Base-by-base conservation (phyloP, 441 rosid genomes). In the Kokia cookei region DNA sequence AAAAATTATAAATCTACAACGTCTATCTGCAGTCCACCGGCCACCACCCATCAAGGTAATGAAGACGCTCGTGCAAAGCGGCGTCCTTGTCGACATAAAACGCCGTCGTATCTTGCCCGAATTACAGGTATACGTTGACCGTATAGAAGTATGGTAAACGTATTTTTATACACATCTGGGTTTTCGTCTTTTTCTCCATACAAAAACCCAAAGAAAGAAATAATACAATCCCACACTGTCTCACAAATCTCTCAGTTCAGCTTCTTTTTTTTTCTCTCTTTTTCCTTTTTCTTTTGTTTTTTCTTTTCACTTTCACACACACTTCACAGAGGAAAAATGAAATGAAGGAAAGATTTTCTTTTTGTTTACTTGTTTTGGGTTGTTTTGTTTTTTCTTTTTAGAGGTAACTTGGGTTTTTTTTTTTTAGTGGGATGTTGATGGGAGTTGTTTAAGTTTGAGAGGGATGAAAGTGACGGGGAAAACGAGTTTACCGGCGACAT, bases 401-500 rank as follows among this genome's bases (percentile, higher is more conserved):
- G 14, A 40, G 29, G 27, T 12, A 40, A 59, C 6, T 58, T 29
- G 24, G 9, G 12, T 15, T 69, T 51, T 14, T 7, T 32, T 29
- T 19, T 37, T 10, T 2, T 22, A 35, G 45, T 45, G 68, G 75
- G 29, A 67, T 55, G 53, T 40, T 51, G 37, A 73, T 73, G 63
- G 76, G 5, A 51, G 53, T 64, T 11, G 60, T 55, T 64, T 54
- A 65, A 61, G 61, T 67, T 67, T 26, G 71, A 51, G 88, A 89
- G 93, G 83, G 84, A 88, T 80, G 76, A 64, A 73, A 70, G 86
- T 64, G 73, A 86, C 89, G 63, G 87, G 85, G 27, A 80, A 79
- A 76, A 78, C 82, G 82, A 77, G 81, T 73, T 72, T 75, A 57
- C 77, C 83, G 82, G 78, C 82, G 81, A 74, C 84, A 71, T 84